Conservation (phyloP, 345 rosid species). For the Murraya koenigii region DNA sequence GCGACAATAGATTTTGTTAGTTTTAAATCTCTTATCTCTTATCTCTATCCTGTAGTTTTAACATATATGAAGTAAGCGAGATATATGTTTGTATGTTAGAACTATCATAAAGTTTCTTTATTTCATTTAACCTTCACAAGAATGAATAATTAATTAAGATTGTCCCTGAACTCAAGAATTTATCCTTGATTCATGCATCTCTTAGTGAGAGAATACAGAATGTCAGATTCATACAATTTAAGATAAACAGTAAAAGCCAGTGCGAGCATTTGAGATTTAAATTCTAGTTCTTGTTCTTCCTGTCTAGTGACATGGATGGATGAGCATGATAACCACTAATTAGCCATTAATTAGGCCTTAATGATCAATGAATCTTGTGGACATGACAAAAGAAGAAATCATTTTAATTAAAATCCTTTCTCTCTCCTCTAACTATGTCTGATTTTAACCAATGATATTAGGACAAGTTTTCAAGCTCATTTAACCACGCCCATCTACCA, state of each 20-base stretch:
- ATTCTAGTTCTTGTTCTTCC: not conserved
- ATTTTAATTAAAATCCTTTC: not conserved
- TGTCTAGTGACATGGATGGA: constrained; percentile 1
- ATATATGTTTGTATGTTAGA: no score
- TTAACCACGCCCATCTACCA: not conserved
- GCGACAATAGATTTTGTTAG: not conserved
- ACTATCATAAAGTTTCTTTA: not conserved
- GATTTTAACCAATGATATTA: not conserved
- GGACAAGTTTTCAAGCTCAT: not conserved
- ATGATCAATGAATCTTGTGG: constrained; percentile 1
- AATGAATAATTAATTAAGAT: not conserved
- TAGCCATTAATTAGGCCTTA: constrained; percentile 1
- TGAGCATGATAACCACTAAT: not conserved
- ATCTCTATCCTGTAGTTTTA: no score
- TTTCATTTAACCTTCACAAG: not conserved
- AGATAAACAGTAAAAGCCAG: not conserved
- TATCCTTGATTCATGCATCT: not conserved
- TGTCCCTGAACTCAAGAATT: not conserved
- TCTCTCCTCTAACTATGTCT: not conserved
- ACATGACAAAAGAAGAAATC: not conserved
- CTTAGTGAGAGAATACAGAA: not conserved
- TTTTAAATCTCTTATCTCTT: not conserved
- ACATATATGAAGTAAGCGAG: no score
- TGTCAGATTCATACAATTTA: not conserved
- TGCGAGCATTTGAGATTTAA: not conserved